phyloP scores from a whole-genome alignment of 2,329 filamentous ascomycete genomes.

The Paracamarosporium sp. region DNA sequence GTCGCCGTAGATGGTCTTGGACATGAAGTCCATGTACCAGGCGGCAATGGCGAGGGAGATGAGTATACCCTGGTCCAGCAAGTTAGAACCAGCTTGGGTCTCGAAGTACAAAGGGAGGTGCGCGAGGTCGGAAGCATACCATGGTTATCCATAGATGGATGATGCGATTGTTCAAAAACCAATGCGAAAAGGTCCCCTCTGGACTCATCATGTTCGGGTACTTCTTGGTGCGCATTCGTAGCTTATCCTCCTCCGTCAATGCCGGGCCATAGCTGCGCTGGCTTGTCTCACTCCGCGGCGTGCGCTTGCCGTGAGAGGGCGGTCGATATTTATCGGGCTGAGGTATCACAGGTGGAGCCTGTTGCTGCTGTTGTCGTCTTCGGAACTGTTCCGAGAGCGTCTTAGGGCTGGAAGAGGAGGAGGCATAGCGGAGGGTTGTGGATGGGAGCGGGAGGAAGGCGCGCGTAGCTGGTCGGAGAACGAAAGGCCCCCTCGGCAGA shows the following conservation, averaged over 20 bases:
- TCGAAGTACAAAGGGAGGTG: background rate
- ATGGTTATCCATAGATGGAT: constrained; percentile 86
- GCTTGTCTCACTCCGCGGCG: constrained; percentile 61
- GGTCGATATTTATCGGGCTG: constrained; percentile 91
- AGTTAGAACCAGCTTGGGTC: background rate
- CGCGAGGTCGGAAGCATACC: constrained; percentile 60
- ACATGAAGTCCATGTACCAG: constrained; percentile 79
- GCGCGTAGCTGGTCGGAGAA: constrained; percentile 31
- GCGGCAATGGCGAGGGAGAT: constrained; percentile 73
- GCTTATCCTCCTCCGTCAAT: constrained; percentile 69
- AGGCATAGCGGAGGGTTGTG: constrained; percentile 41
- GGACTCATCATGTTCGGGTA: constrained; percentile 93
- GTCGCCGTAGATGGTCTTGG: constrained; percentile 79
- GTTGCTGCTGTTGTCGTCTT: constrained; percentile 39
- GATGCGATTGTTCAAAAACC: constrained; percentile 78
- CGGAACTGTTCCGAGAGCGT: constrained; percentile 40
- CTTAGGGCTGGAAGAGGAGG: constrained; percentile 25
- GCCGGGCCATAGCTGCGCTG: constrained; percentile 78
- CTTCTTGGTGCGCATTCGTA: constrained; percentile 70
- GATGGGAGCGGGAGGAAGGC: constrained; percentile 20
- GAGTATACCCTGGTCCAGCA: constrained; percentile 65
- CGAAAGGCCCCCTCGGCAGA: constrained; percentile 32
- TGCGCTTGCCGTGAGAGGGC: constrained; percentile 81
- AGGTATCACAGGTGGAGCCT: constrained; percentile 66
- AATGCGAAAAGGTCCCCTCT: constrained; percentile 79